Evolutionary conservation across 2,329 filamentous ascomycete genomes (phyloP).

Genomic region (Talaromyces sp.): DNA sequence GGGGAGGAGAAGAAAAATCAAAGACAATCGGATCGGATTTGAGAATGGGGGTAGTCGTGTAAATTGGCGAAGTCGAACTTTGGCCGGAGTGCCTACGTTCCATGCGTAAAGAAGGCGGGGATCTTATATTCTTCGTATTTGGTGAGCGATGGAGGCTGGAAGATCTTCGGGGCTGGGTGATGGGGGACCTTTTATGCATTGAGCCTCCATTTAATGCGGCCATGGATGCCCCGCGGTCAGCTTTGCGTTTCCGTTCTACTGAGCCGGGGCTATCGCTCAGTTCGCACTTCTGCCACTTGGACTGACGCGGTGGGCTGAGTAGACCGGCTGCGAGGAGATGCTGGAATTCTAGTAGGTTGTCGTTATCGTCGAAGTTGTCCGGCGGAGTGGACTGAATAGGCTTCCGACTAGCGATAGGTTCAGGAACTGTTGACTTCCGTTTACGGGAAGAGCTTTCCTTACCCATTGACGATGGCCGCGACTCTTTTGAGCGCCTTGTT

Average conservation of each 20-base stretch:
- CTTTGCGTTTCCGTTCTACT: slow-evolving; percentile 32
- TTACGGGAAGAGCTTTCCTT: slow-evolving; percentile 39
- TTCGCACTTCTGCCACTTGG: slow-evolving; percentile 36
- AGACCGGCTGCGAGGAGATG: slow-evolving; percentile 19
- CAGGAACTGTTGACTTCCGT: slow-evolving; percentile 38
- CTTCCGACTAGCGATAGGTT: slow-evolving; percentile 28
- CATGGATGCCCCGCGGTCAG: slow-evolving; percentile 5
- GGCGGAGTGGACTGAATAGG: slow-evolving; percentile 21
- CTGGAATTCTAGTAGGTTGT: slow-evolving; percentile 12
- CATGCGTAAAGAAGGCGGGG: slow-evolving; percentile 24
- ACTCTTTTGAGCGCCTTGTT: slow-evolving; percentile 17
- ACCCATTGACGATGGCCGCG: slow-evolving; percentile 23
- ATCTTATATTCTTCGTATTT: slow-evolving; percentile 21
- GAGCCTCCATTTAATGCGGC: slow-evolving; percentile 12
- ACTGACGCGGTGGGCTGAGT: slow-evolving; percentile 26
- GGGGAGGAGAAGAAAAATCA: slow-evolving; percentile 16
- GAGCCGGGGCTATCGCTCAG: slow-evolving; percentile 38
- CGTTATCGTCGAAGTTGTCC: slow-evolving; percentile 15
- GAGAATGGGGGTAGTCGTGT: not conserved
- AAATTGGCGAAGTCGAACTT: slow-evolving; percentile 14
- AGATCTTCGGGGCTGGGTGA: slow-evolving; percentile 21
- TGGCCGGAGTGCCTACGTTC: slow-evolving; percentile 24
- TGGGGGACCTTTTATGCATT: slow-evolving; percentile 21
- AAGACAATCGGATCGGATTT: slow-evolving; percentile 9
- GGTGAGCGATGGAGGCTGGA: slow-evolving; percentile 24